phyloP scores from a whole-genome alignment of 1,284 basidiomycete genomes.

The Moesziomyces globuligerus region DNA sequence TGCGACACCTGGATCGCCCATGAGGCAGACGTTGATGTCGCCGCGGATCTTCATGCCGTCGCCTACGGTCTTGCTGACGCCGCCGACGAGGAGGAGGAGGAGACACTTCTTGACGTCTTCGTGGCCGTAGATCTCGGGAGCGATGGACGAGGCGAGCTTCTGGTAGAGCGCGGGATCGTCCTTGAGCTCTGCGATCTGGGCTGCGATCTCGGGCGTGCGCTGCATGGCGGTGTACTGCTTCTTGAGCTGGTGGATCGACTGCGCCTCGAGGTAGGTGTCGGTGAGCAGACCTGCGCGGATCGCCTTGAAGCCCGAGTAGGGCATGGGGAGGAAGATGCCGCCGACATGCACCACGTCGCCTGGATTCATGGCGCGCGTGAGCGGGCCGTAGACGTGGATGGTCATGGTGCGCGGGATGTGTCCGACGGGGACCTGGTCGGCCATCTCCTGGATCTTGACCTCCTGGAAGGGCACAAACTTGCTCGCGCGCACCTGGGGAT shows the following conservation, averaged over 20 bases:
- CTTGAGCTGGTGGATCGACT: slow-evolving; percentile 91
- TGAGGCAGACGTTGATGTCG: slow-evolving; percentile 95
- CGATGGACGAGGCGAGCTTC: slow-evolving; percentile 81
- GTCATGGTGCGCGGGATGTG: slow-evolving; percentile 99
- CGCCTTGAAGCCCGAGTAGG: slow-evolving; percentile 87
- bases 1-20: slow-evolving; percentile 99
- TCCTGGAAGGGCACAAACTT: slow-evolving; percentile 99
- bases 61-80: slow-evolving; percentile 90
- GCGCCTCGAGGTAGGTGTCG: slow-evolving; percentile 94
- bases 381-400: slow-evolving; percentile 86
- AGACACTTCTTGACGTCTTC: slow-evolving; percentile 97
- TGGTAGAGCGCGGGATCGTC: slow-evolving; percentile 81
- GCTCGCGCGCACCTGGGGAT: slow-evolving; percentile 97
- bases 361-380: slow-evolving; percentile 91
- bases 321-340: slow-evolving; percentile 87
- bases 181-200: slow-evolving; percentile 77
- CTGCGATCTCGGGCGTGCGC: slow-evolving; percentile 83
- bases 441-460: slow-evolving; percentile 99
- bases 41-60: slow-evolving; percentile 99
- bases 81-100: slow-evolving; percentile 91
- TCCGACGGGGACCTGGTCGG: slow-evolving; percentile 98
- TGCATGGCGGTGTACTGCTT: slow-evolving; percentile 97
- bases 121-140: slow-evolving; percentile 98
- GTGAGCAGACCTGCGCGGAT: slow-evolving; percentile 93
- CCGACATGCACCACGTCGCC: slow-evolving; percentile 94